Evolutionary conservation across 2,329 filamentous ascomycete genomes (phyloP).

Genomic region (Botrytis hyacinthi): DNA sequence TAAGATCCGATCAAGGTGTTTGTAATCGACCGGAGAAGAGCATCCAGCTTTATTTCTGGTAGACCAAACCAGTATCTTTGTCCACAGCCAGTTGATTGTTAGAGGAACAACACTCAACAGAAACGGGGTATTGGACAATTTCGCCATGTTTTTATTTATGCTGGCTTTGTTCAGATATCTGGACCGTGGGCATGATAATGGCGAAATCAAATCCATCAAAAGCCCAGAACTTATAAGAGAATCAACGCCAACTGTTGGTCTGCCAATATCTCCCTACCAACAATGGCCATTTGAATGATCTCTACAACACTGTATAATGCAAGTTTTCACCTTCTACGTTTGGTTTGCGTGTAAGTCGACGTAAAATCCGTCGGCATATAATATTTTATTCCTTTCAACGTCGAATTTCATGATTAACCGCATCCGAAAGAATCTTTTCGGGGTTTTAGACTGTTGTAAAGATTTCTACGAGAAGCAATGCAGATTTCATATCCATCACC

Average conservation of each 20-base stretch:
- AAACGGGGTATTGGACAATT: not conserved
- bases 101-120: not conserved
- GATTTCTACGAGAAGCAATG: not conserved
- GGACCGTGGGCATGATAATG: not conserved
- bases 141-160: not conserved
- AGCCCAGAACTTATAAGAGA: not conserved
- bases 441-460: not conserved
- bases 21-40: constrained; percentile 8
- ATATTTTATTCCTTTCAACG: too few relatives aligned
- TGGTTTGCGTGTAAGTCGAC: not conserved
- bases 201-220: not conserved
- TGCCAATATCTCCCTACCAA: not conserved
- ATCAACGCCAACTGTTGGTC: not conserved
- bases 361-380: not conserved
- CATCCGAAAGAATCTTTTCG: not conserved
- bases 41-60: constrained; percentile 5
- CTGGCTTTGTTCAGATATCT: not conserved
- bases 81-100: constrained; percentile 2
- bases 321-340: not conserved
- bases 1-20: not conserved
- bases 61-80: not conserved
- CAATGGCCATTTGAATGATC: not conserved
- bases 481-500: not conserved
- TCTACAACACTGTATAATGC: not conserved
- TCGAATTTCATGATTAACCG: too few relatives aligned